Conservation (phyloP, 139 green algal genomes). For the Microglena sp. region DNA sequence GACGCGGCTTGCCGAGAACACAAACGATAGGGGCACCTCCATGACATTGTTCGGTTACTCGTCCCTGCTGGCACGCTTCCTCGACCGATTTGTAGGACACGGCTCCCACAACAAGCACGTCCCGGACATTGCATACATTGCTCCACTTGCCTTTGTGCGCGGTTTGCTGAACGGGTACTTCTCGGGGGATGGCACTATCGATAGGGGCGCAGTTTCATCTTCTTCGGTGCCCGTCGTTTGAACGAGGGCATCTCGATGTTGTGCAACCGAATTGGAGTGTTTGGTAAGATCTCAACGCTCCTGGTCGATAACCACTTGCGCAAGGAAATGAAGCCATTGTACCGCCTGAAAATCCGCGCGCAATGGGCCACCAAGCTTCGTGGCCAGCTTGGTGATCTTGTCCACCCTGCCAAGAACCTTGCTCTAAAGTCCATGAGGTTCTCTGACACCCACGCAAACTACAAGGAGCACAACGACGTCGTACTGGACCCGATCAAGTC, state of each 20-base stretch:
- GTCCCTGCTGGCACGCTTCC: too few species aligned
- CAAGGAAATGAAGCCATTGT: neutral
- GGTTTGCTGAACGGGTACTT: constrained; percentile 1
- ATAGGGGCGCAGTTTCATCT: neutral
- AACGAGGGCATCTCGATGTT: too few species aligned
- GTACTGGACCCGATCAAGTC: too few species aligned
- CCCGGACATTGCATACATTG: too few species aligned
- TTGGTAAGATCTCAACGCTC: neutral
- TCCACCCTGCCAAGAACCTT: neutral
- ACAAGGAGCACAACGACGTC: neutral
- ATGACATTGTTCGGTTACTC: too few species aligned
- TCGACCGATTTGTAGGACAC: too few species aligned
- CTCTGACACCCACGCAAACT: neutral
- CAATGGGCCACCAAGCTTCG: neutral
- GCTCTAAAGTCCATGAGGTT: neutral
- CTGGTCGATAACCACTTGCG: neutral
- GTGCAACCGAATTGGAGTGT: neutral
- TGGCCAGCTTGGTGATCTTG: neutral
- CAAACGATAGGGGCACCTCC: too few species aligned
- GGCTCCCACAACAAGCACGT: too few species aligned
- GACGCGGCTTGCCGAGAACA: too few species aligned
- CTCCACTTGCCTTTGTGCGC: neutral
- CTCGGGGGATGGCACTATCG: neutral
- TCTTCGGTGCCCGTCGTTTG: neutral
- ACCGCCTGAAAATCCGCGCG: neutral